Evolutionary conservation across 768 basidiomycete species (phyloP).

Genomic region (Boletus speciosus): DNA sequence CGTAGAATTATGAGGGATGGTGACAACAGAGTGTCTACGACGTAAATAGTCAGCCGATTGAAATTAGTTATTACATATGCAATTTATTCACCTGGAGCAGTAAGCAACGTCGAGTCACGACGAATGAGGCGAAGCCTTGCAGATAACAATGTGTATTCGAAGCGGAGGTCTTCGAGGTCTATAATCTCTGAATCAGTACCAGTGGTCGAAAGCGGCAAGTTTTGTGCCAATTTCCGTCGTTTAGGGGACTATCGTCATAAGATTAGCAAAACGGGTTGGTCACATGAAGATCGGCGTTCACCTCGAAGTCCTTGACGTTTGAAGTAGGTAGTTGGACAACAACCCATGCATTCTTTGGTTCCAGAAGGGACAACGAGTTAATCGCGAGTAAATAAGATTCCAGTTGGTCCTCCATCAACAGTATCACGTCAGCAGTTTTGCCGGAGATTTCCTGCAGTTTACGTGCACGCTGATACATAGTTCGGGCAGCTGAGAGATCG

Average conservation of each 20-base stretch:
- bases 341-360: slow-evolving; percentile 81
- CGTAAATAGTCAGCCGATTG: slow-evolving; percentile 21
- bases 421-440: slow-evolving; percentile 35
- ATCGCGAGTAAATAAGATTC: slow-evolving; percentile 85
- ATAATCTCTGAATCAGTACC: slow-evolving; percentile 70
- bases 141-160: slow-evolving; percentile 71
- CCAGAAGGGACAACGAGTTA: slow-evolving; percentile 82
- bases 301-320: slow-evolving; percentile 45
- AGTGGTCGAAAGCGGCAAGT: slow-evolving; percentile 76
- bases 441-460: slow-evolving; percentile 55
- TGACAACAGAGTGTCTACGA: slow-evolving; percentile 51
- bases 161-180: slow-evolving; percentile 72
- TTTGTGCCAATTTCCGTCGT: slow-evolving; percentile 64
- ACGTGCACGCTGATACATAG: slow-evolving; percentile 90
- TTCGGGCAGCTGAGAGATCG: slow-evolving; percentile 64
- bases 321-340: slow-evolving; percentile 56
- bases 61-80: slow-evolving; percentile 7
- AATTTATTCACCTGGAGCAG: slow-evolving; percentile 56
- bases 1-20: slow-evolving; percentile 68
- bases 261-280: slow-evolving; percentile 15
- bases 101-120: slow-evolving; percentile 58
- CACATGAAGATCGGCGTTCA: slow-evolving; percentile 24
- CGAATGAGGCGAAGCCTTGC: slow-evolving; percentile 74
- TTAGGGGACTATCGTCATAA: slow-evolving; percentile 52
- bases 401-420: slow-evolving; percentile 61